Base-by-base conservation (phyloP, 106 monocot species). In the Phalaenopsis aphrodite region DNA sequence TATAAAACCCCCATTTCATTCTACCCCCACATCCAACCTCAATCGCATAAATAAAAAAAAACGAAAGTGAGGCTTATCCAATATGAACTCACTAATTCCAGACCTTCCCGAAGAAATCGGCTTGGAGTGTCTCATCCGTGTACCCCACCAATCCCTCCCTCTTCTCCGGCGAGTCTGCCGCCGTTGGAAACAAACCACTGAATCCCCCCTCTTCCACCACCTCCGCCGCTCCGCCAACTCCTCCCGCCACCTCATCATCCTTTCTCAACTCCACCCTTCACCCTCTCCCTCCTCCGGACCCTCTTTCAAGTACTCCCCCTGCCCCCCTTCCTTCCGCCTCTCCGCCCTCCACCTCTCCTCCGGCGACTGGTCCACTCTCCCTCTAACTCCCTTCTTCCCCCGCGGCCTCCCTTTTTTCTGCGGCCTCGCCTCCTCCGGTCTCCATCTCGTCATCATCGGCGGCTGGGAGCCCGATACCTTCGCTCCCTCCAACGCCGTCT, bases 31-130 rank as follows among this genome's bases (percentile, higher is more conserved):
- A 8, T 24, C 67, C 67, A 67, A 67, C 36, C 5, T 23, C 5
- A 24, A 0, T 8, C 23, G 36, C 17, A 67, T 5, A 23, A n/a
- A n/a, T n/a, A n/a, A 24, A 23, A 36, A 67, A 67, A 4, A 67
- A 4, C 65, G 19, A 45, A 45, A 45, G 43, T 45, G 1, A 16
- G 7, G 19, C 15, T 57, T 57, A 16, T 17, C 57, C 57, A 24
- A 9, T 23, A 67, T 67, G 67, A 36, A 67, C 24, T 30, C 78
- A 15, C 74, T 91, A 41, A 89, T 92, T 16, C 89, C 89, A 0
- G 92, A 89, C 2, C 41, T 92, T 4, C 92, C 92, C 17, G 87
- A 87, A 38, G 91, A 92, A 45, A 64, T 92, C 5, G 91, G 88
- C 15, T 64, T 81, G 39, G 88, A 92, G 55, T 89, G 92, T 80